These are phyloP conservation scores for Plenodomus biglobosus DNA, from an alignment of 2,329 filamentous ascomycete genomes.

Conservation along the genomic window DNA sequence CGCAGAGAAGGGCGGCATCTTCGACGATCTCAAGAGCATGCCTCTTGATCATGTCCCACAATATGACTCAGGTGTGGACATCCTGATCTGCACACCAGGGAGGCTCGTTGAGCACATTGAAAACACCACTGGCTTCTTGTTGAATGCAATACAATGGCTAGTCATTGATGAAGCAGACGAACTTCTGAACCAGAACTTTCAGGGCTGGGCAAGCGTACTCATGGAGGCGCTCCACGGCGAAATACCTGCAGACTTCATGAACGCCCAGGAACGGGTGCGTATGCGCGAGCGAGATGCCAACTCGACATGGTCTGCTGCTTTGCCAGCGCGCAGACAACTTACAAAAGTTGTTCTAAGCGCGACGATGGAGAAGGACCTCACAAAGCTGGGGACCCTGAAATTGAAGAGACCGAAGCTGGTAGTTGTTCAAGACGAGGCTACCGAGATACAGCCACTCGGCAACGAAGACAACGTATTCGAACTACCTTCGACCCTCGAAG, in stretches of 20 bases:
- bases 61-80: slow-evolving; percentile 74
- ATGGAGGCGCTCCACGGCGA: slow-evolving; percentile 61
- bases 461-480: slow-evolving; percentile 50
- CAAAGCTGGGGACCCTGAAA: slow-evolving; percentile 72
- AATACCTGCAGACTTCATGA: slow-evolving; percentile 48
- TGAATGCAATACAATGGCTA: slow-evolving; percentile 81
- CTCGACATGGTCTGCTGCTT: slow-evolving; percentile 35
- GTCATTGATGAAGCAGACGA: slow-evolving; percentile 94
- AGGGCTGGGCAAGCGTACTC: slow-evolving; percentile 80
- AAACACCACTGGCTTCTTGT: slow-evolving; percentile 76
- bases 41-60: slow-evolving; percentile 65
- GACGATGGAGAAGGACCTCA: slow-evolving; percentile 86
- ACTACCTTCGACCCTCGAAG: slow-evolving; percentile 57
- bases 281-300: slow-evolving; percentile 43
- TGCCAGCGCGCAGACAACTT: slow-evolving; percentile 50
- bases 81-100: slow-evolving; percentile 89
- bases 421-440: slow-evolving; percentile 63
- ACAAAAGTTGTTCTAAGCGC: slow-evolving; percentile 87
- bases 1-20: slow-evolving; percentile 42
- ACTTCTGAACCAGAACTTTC: slow-evolving; percentile 85
- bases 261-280: slow-evolving; percentile 56
- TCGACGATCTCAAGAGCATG: slow-evolving; percentile 44
- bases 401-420: slow-evolving; percentile 75
- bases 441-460: slow-evolving; percentile 21
- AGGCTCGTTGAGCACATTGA: slow-evolving; percentile 88